Evolutionary conservation across 2,329 filamentous ascomycete genomes (phyloP).

Genomic region (Dichotomopilus funicola): DNA sequence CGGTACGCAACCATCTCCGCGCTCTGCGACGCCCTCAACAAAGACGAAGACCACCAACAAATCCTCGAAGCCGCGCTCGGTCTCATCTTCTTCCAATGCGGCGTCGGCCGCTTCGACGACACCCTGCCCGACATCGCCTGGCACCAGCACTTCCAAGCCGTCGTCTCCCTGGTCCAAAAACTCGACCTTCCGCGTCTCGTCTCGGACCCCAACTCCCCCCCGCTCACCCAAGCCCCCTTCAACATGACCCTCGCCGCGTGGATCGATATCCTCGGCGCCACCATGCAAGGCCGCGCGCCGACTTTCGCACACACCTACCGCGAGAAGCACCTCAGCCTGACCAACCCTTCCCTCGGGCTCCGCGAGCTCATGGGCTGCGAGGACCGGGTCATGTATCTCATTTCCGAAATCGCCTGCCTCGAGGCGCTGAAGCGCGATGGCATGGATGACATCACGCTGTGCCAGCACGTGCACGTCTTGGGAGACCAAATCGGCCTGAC

Average conservation of each 20-base stretch:
- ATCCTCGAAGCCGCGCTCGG: slow-evolving; percentile 89
- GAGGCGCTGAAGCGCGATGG: slow-evolving; percentile 79
- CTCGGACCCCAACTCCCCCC: slow-evolving; percentile 50
- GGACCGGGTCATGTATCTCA: slow-evolving; percentile 94
- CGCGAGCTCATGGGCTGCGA: slow-evolving; percentile 96
- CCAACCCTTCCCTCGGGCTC: slow-evolving; percentile 61
- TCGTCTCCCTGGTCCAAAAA: slow-evolving; percentile 75
- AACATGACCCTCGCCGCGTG: slow-evolving; percentile 92
- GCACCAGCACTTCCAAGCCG: slow-evolving; percentile 95
- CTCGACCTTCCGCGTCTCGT: slow-evolving; percentile 70
- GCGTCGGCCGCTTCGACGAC: slow-evolving; percentile 80
- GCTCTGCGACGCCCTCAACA: slow-evolving; percentile 73
- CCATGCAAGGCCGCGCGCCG: slow-evolving; percentile 81
- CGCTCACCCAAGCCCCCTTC: slow-evolving; percentile 64
- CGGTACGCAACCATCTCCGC: slow-evolving; percentile 81
- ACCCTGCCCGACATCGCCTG: slow-evolving; percentile 85
- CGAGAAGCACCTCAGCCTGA: slow-evolving; percentile 74
- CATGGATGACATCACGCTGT: slow-evolving; percentile 80
- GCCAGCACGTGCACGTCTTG: slow-evolving; percentile 81
- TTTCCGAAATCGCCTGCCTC: slow-evolving; percentile 93
- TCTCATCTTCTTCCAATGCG: slow-evolving; percentile 94
- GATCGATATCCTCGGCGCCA: slow-evolving; percentile 95
- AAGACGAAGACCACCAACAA: slow-evolving; percentile 75
- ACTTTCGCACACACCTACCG: slow-evolving; percentile 93
- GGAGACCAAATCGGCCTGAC: slow-evolving; percentile 80